A percentile compares a stretch with the other conserved stretches of the same genome.
Conservation (phyloP, 495 filamentous ascomycete genomes). For the Penicillium waksmanii region DNA sequence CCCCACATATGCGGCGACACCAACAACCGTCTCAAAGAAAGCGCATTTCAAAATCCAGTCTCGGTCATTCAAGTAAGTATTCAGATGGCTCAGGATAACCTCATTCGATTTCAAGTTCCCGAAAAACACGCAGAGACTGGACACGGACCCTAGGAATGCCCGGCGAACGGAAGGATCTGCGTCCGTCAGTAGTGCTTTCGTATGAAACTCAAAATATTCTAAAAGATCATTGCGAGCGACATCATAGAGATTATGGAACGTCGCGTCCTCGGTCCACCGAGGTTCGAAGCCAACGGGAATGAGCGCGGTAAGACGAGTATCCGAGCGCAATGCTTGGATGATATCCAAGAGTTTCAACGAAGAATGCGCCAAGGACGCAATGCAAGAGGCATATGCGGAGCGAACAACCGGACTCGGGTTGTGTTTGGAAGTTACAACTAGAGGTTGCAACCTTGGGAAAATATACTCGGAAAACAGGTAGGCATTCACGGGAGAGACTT, state of each 20-base stretch:
- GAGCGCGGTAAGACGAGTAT: slow-evolving; percentile 75
- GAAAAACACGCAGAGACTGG: slow-evolving; percentile 93
- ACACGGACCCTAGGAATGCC: slow-evolving; percentile 92
- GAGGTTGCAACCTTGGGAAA: slow-evolving; percentile 76
- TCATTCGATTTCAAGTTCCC: slow-evolving; percentile 88
- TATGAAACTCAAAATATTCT: slow-evolving; percentile 80
- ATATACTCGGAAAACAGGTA: slow-evolving; percentile 96
- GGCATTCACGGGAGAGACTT: slow-evolving; percentile 92
- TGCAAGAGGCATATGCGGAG: slow-evolving; percentile 88
- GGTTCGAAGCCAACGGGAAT: slow-evolving; percentile 68
- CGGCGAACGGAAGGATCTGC: slow-evolving; percentile 83
- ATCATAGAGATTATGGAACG: slow-evolving; percentile 83
- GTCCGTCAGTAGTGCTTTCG: slow-evolving; percentile 88
- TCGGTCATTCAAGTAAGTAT: slow-evolving; percentile 95
- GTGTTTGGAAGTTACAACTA: slow-evolving; percentile 59
- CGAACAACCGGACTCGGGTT: slow-evolving; percentile 72
- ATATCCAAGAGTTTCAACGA: slow-evolving; percentile 85
- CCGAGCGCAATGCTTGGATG: slow-evolving; percentile 83
- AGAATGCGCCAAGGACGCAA: slow-evolving; percentile 89
- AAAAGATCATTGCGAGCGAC: slow-evolving; percentile 75
- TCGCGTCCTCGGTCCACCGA: slow-evolving; percentile 69
- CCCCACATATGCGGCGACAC: slow-evolving; percentile 88
- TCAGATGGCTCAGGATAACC: slow-evolving; percentile 91
- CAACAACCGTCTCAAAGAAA: slow-evolving; percentile 94
- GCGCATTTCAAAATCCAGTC: slow-evolving; percentile 97